phyloP scores from a whole-genome alignment of 208 protist species.

The Leishmania aethiopica region DNA sequence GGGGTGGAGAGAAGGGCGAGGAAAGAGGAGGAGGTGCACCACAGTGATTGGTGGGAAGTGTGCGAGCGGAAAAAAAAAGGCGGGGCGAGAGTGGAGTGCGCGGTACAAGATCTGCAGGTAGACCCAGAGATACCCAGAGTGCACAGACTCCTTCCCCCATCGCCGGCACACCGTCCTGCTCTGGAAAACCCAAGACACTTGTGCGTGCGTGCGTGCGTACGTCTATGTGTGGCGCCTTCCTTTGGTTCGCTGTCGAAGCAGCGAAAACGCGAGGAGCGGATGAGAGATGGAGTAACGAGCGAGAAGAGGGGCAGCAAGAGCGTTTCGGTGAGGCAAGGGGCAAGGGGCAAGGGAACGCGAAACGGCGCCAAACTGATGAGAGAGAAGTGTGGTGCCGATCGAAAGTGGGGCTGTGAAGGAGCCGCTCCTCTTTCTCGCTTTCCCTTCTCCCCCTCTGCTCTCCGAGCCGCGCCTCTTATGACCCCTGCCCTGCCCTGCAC shows the following conservation, averaged over 20 bases:
- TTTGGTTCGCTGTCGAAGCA: neutral
- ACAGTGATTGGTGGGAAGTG: neutral
- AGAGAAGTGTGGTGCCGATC: neutral
- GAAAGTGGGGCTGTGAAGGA: neutral
- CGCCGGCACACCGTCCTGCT: neutral
- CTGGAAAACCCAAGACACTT: neutral
- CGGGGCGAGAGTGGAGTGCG: neutral
- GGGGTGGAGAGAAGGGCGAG: neutral
- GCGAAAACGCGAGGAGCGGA: neutral
- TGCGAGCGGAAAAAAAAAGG: neutral
- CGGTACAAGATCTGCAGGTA: neutral
- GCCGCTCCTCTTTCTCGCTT: neutral
- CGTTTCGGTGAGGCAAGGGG: neutral
- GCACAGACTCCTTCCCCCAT: neutral
- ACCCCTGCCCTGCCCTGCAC: neutral
- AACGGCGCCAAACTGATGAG: neutral
- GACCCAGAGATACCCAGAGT: neutral
- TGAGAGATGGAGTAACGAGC: neutral
- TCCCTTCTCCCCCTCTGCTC: neutral
- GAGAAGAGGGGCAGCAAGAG: neutral
- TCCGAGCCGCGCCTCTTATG: neutral
- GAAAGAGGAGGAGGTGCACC: neutral
- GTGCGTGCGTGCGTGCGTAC: neutral
- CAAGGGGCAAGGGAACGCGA: neutral
- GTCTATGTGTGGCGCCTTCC: neutral